A percentile compares a stretch with the other conserved stretches of the same genome.
phyloP scores from a whole-genome alignment of 768 basidiomycete genomes.

The Serendipita vermifera region DNA sequence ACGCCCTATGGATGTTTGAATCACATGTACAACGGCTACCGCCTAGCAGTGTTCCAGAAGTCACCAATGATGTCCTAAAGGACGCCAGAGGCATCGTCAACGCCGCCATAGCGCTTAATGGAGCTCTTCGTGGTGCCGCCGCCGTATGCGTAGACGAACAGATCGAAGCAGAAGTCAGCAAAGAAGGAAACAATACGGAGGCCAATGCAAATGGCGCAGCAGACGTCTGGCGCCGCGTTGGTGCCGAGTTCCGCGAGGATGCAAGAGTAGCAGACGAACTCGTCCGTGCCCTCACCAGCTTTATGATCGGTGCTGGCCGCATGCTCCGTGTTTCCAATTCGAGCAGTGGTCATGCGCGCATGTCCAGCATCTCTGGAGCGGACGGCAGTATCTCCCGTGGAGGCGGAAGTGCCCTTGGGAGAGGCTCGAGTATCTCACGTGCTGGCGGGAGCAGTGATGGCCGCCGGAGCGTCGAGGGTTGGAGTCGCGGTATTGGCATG shows the following conservation, averaged over 20 bases:
- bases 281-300: slow-evolving; percentile 59
- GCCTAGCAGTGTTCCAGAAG: slow-evolving; percentile 27
- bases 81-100: slow-evolving; percentile 51
- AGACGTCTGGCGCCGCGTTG: slow-evolving; percentile 56
- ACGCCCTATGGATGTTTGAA: slow-evolving; percentile 59
- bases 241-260: slow-evolving; percentile 59
- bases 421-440: neutral
- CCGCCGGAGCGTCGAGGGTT: neutral
- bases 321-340: slow-evolving; percentile 42
- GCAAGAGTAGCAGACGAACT: slow-evolving; percentile 65
- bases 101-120: slow-evolving; percentile 55
- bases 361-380: neutral
- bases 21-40: slow-evolving; percentile 46
- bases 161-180: slow-evolving; percentile 54
- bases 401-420: neutral
- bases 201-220: slow-evolving; percentile 23
- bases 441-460: neutral
- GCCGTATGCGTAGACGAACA: slow-evolving; percentile 54
- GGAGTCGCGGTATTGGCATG: neutral
- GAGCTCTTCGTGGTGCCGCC: slow-evolving; percentile 42
- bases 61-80: slow-evolving; percentile 42
- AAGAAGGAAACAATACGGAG: slow-evolving; percentile 28
- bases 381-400: neutral
- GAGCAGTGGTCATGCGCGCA: neutral
- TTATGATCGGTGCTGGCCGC: slow-evolving; percentile 62